These are phyloP conservation scores for Spergularia bocconei DNA, from an alignment of 148 eudicot species.

Conservation along the genomic window DNA sequence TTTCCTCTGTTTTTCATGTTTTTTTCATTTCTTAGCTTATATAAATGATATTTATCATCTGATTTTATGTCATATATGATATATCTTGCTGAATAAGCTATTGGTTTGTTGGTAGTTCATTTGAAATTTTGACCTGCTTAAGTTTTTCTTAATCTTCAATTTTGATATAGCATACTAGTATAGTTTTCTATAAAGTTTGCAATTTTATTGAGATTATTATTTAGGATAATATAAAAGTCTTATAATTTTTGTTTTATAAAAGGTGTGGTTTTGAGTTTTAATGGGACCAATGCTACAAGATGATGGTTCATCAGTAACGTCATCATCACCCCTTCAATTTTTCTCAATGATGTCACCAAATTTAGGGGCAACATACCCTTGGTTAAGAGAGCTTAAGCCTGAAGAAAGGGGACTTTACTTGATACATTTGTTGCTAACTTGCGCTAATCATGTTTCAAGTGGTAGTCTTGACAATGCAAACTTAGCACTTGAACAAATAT, in stretches of 20 bases:
- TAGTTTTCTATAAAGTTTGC: neutral
- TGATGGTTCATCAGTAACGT: slow-evolving; percentile 78
- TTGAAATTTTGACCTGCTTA: neutral
- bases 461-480: slow-evolving; percentile 79
- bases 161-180: neutral
- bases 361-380: slow-evolving; percentile 55
- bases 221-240: neutral
- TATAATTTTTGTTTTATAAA: neutral
- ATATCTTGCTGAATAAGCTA: slow-evolving; percentile 9
- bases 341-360: slow-evolving; percentile 70
- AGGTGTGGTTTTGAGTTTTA: neutral
- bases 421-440: slow-evolving; percentile 79
- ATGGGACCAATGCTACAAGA: slow-evolving; percentile 78
- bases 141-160: neutral
- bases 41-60: too few species aligned
- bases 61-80: neutral
- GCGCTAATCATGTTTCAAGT: slow-evolving; percentile 82
- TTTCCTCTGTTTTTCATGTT: slow-evolving; percentile 22
- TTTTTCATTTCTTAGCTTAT: neutral
- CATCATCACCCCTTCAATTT: slow-evolving; percentile 69
- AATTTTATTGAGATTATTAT: neutral
- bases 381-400: slow-evolving; percentile 84
- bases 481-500: slow-evolving; percentile 76
- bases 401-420: slow-evolving; percentile 87
- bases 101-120: neutral